Conservation (phyloP, 306 rosid species). For the Myrica gale region DNA sequence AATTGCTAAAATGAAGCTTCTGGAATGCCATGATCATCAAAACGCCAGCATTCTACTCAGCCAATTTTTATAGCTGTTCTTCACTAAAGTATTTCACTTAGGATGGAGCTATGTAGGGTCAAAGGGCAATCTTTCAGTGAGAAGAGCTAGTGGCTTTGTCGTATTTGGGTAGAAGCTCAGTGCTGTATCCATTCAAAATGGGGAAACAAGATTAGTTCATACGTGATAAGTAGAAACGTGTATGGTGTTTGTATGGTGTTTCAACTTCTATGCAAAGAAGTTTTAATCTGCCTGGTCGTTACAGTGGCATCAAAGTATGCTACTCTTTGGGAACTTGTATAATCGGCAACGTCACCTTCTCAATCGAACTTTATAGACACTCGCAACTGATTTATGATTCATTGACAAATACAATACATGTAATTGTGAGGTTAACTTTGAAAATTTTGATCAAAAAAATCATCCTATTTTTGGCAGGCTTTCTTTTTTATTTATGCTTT, state of each 20-base stretch:
- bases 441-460: background rate
- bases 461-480: background rate
- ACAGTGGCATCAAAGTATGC: background rate
- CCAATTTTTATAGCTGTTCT: background rate
- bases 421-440: slow-evolving; percentile 3
- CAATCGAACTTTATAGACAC: background rate
- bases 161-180: no score
- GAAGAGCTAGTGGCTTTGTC: no score
- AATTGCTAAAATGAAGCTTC: background rate
- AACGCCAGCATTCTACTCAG: background rate
- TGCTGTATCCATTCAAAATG: no score
- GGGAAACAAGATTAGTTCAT: no score
- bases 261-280: no score
- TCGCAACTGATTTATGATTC: background rate
- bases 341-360: background rate
- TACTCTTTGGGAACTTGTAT: background rate
- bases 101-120: no score
- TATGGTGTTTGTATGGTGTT: no score
- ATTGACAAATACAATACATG: background rate
- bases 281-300: no score
- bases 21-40: background rate
- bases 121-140: no score
- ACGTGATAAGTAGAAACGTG: no score
- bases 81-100: no score
- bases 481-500: background rate